Conservation (phyloP, 257 asterid genomes). For the Ligustrum vulgare region DNA sequence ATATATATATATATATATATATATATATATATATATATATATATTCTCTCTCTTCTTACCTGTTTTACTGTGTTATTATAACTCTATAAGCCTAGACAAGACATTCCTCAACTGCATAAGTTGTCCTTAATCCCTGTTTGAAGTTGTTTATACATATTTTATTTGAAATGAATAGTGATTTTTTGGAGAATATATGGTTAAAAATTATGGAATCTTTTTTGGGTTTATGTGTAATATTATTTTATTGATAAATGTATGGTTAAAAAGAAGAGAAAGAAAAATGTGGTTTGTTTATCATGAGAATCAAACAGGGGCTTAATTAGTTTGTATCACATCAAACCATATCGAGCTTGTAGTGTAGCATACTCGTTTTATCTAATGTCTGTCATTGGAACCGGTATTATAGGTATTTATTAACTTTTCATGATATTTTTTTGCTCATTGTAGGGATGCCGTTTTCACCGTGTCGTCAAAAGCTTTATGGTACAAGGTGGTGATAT, state of each 20-base stretch:
- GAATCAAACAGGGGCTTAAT: too few relatives aligned
- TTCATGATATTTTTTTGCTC: slow-evolving; percentile 22
- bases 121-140: neutral
- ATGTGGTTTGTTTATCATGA: too few relatives aligned
- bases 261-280: too few relatives aligned
- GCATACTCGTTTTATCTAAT: too few relatives aligned
- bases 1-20: too few relatives aligned
- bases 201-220: too few relatives aligned
- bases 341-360: neutral
- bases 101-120: neutral
- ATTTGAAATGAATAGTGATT: too few relatives aligned
- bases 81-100: neutral
- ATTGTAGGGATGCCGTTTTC: slow-evolving; percentile 70
- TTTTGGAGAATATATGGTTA: too few relatives aligned
- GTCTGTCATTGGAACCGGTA: slow-evolving; percentile 20
- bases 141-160: too few relatives aligned
- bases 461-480: slow-evolving; percentile 88
- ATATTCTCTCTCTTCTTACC: neutral
- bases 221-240: too few relatives aligned
- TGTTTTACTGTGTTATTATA: neutral
- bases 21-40: too few relatives aligned
- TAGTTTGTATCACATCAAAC: neutral
- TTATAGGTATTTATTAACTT: slow-evolving; percentile 22
- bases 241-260: too few relatives aligned
- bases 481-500: slow-evolving; percentile 98